Evolutionary conservation across 108 stramenopile genomes (phyloP).

Genomic region (Cyclotella distinguenda): DNA sequence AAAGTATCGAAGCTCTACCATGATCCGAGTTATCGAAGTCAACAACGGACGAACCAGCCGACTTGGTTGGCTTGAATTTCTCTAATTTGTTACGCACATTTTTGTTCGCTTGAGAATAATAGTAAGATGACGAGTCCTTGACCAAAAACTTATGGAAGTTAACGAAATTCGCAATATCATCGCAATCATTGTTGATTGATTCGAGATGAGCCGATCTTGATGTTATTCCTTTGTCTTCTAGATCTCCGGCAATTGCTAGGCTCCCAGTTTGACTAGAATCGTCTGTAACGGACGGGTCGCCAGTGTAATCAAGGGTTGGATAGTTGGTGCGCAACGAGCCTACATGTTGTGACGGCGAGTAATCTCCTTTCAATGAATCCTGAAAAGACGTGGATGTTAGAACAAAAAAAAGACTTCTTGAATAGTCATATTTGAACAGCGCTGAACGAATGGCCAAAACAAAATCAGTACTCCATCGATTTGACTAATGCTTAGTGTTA

Average conservation of each 20-base stretch:
- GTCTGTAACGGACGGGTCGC: slow-evolving; percentile 1
- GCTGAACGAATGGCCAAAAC: too few relatives aligned
- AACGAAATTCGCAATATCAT: slow-evolving; percentile 34
- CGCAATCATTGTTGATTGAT: background rate
- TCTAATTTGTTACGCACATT: slow-evolving; percentile 19
- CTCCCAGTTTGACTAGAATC: background rate
- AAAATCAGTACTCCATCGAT: too few relatives aligned
- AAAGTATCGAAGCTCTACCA: slow-evolving; percentile 9
- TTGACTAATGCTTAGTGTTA: too few relatives aligned
- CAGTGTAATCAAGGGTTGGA: background rate
- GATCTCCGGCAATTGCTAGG: slow-evolving; percentile 1
- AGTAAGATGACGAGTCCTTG: slow-evolving; percentile 15
- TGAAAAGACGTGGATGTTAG: background rate
- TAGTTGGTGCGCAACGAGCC: background rate
- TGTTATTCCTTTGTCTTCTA: background rate
- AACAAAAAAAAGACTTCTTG: too few relatives aligned
- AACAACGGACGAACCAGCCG: background rate
- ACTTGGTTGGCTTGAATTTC: slow-evolving; percentile 21
- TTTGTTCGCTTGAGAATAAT: slow-evolving; percentile 29
- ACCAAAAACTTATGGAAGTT: slow-evolving; percentile 24
- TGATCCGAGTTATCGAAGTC: slow-evolving; percentile 29
- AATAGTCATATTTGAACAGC: too few relatives aligned
- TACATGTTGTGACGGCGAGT: background rate
- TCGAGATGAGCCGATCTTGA: background rate
- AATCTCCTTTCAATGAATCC: background rate